Percentiles rank a stretch among this genome's conserved stretches.
Evolutionary conservation across 495 filamentous ascomycete genomes (phyloP).

Genomic region (Penicillium macrosclerotiorum): DNA sequence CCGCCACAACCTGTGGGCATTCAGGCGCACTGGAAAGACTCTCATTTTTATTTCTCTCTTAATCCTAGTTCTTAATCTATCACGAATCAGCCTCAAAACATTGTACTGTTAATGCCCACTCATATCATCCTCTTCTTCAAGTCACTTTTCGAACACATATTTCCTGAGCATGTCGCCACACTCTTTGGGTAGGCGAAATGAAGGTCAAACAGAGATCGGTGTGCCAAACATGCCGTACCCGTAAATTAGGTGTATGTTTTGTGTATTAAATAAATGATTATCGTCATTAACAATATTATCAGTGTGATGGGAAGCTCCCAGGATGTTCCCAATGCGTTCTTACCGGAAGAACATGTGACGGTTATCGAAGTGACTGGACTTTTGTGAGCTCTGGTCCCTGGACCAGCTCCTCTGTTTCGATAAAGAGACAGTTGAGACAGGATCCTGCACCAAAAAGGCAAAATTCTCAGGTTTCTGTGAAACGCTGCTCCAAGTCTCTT

Average conservation of each 20-base stretch:
- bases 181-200: too few species aligned
- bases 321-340: slow-evolving; percentile 21
- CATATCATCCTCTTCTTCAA: too few species aligned
- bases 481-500: not conserved
- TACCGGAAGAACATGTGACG: slow-evolving; percentile 17
- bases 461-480: not conserved
- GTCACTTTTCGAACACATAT: too few species aligned
- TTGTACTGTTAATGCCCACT: too few species aligned
- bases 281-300: not conserved
- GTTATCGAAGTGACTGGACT: slow-evolving; percentile 19
- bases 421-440: not conserved
- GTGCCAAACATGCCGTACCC: slow-evolving; percentile 23
- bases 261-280: not conserved
- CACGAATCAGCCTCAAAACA: too few species aligned
- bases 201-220: slow-evolving; percentile 21
- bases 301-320: slow-evolving; percentile 28
- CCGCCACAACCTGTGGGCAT: too few species aligned
- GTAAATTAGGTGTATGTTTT: slow-evolving; percentile 22
- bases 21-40: too few species aligned
- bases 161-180: too few species aligned
- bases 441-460: too few species aligned
- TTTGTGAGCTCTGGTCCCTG: slow-evolving; percentile 14
- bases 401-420: not conserved
- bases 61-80: too few species aligned
- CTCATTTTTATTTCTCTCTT: too few species aligned